phyloP scores from a whole-genome alignment of 306 rosid species.

The Cucumis cinereus region DNA sequence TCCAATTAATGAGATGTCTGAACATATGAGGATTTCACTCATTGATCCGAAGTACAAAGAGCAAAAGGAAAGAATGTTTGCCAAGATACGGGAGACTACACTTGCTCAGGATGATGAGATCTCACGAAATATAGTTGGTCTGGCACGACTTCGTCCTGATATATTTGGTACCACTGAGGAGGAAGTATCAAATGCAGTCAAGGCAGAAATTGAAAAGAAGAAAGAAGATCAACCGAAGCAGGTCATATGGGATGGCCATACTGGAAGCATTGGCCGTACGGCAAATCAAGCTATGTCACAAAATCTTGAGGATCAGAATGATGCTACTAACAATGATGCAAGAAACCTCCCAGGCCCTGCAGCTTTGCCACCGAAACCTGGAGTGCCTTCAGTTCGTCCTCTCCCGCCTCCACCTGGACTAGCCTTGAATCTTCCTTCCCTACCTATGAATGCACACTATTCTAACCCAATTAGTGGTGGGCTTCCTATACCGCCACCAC shows the following conservation, averaged over 20 bases:
- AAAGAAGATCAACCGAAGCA: conserved; percentile 94
- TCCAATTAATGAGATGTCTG: conserved; percentile 87
- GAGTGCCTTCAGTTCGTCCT: conserved; percentile 67
- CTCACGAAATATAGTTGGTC: conserved; percentile 75
- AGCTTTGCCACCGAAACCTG: conserved; percentile 83
- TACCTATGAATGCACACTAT: conserved; percentile 52
- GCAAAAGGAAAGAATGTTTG: conserved; percentile 94
- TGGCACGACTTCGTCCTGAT: conserved; percentile 93
- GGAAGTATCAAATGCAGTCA: conserved; percentile 95
- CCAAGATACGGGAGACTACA: conserved; percentile 97
- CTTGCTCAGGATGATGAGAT: conserved; percentile 91
- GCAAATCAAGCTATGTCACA: conserved; percentile 94
- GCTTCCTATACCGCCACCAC: conserved; percentile 46
- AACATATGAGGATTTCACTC: conserved; percentile 91
- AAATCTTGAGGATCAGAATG: conserved; percentile 59
- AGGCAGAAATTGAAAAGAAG: conserved; percentile 94
- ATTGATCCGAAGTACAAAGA: conserved; percentile 97
- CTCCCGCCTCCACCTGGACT: conserved; percentile 93
- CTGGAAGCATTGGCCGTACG: conserved; percentile 91
- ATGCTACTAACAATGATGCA: conserved; percentile 34
- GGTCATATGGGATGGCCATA: conserved; percentile 99
- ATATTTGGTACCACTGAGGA: conserved; percentile 94
- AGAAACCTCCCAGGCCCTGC: conserved; percentile 83
- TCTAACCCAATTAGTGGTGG: conserved; percentile 42
- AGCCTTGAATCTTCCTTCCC: conserved; percentile 79